phyloP scores from a whole-genome alignment of 2,329 filamentous ascomycete species.

The Fusarium multiceps region DNA sequence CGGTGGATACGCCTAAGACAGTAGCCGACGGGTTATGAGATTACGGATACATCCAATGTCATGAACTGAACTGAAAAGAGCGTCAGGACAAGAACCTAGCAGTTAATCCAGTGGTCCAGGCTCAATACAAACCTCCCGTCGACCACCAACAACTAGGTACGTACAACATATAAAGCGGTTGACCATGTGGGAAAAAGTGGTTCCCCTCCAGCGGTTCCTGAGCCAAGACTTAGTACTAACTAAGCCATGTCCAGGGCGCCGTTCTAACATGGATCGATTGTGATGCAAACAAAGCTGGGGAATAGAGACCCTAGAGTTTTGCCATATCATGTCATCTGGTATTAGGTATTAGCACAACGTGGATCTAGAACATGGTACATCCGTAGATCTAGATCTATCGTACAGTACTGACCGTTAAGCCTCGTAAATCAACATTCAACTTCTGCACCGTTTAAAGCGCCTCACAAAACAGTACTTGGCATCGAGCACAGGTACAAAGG shows the following conservation, averaged over 20 bases:
- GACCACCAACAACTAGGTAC: not conserved
- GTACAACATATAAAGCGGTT: conserved; percentile 4
- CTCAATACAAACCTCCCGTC: not conserved
- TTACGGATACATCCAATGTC: conserved; percentile 23
- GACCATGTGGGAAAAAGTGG: conserved; percentile 40
- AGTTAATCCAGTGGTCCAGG: not conserved
- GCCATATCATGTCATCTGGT: not conserved
- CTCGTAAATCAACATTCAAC: not conserved
- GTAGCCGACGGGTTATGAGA: conserved; percentile 38
- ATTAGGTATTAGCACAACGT: not conserved
- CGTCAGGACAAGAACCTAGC: conserved; percentile 15
- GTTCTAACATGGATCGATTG: not conserved
- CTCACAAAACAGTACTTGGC: not conserved
- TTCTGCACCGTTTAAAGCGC: not conserved
- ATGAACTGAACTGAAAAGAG: conserved; percentile 12
- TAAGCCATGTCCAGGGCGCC: not conserved
- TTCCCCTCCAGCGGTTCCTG: not conserved
- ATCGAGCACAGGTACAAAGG: not conserved
- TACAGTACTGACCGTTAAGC: not conserved
- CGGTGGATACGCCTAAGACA: conserved; percentile 34
- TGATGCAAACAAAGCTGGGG: not conserved
- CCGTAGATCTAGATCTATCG: not conserved
- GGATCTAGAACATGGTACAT: not conserved
- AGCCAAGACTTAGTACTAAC: not conserved
- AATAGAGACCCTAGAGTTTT: not conserved